Base-by-base conservation (phyloP, 306 rosid species). In the Inga oerstediana region DNA sequence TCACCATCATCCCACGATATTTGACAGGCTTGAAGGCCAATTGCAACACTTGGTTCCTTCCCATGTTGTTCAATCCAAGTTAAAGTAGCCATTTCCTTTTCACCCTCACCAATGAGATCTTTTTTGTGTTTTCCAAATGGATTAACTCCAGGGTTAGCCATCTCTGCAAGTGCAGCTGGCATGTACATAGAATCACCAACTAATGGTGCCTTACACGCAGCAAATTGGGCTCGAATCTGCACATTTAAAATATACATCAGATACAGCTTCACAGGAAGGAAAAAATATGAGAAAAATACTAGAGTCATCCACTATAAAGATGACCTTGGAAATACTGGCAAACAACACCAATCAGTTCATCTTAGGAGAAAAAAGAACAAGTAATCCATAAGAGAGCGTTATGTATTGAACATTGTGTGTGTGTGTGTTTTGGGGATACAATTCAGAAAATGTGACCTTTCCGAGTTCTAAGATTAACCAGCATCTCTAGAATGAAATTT, bases 21-120 rank as follows among this genome's bases (percentile, higher is more conserved):
- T 85, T 96, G 93, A 86, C 89, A 93, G 46, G 99, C 99, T 90
- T 93, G 97, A 76, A 95, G 94, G 79, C 96, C 99, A 75, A 95
- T 91, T 69, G 91, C 91, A 83, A 90, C 89, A 72, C 85, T 88
- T 3, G 99, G 98, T 86, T 93, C 99, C 71, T 95, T 93, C 74
- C 99, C 99, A 74, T 95, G 92, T 39, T 19, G 88, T 12, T 87
- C 87, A 76, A 82, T 87, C 98, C 99, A 95, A 87, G 89, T 88
- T 66, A 66, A 64, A 49, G 89, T 83, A 37, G 91, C 92, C 12
- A 10, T 52, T 87, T 87, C 91, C 65, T 88, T 85, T 67, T 89
- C 96, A 72, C 84, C 78, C 89, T 92, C 96, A 82, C 83, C 84
- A 52, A 87, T 44, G 81, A 86, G 87, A 61, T 85, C 87, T 84